phyloP scores from a whole-genome alignment of 495 filamentous ascomycete genomes.

The Neurospora sp. region DNA sequence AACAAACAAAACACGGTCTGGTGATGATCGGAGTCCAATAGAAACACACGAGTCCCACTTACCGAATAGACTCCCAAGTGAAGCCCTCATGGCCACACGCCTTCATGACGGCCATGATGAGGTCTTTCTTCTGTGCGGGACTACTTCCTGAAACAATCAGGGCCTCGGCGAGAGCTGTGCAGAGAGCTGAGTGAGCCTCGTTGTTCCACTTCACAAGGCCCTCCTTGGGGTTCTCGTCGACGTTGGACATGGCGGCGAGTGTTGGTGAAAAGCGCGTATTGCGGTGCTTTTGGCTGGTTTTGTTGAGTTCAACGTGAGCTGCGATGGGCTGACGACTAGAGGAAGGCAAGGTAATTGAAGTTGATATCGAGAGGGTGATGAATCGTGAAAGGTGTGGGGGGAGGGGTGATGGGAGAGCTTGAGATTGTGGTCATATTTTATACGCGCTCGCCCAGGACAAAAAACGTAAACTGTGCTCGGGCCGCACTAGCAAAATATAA shows the following conservation, averaged over 20 bases:
- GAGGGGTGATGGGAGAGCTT: not conserved
- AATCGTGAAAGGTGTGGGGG: not conserved
- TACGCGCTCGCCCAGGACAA: not conserved
- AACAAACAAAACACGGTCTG: not conserved
- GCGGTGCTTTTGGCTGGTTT: not conserved
- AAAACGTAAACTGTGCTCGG: too few species aligned
- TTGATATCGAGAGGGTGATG: not conserved
- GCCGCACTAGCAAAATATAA: too few species aligned
- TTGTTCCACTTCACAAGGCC: conserved; percentile 21
- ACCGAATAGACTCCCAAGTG: conserved; percentile 28
- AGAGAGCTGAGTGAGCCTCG: conserved; percentile 16
- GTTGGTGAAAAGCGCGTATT: not conserved
- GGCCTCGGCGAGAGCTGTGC: conserved; percentile 13
- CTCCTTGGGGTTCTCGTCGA: conserved; percentile 1
- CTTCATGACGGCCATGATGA: conserved; percentile 17
- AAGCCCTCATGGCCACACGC: conserved; percentile 11
- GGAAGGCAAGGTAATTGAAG: not conserved
- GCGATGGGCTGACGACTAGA: not conserved
- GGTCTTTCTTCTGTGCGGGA: conserved; percentile 10
- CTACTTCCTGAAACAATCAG: not conserved
- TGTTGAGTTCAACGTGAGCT: not conserved
- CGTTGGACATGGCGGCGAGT: not conserved
- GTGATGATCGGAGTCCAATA: not conserved
- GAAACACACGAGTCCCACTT: conserved; percentile 4
- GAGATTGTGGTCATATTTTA: not conserved